Evolutionary conservation across 371 early-diverging fungal species (phyloP), one percentile per base, ranked within the genome.

Genomic region (Mortierella sp.): DNA sequence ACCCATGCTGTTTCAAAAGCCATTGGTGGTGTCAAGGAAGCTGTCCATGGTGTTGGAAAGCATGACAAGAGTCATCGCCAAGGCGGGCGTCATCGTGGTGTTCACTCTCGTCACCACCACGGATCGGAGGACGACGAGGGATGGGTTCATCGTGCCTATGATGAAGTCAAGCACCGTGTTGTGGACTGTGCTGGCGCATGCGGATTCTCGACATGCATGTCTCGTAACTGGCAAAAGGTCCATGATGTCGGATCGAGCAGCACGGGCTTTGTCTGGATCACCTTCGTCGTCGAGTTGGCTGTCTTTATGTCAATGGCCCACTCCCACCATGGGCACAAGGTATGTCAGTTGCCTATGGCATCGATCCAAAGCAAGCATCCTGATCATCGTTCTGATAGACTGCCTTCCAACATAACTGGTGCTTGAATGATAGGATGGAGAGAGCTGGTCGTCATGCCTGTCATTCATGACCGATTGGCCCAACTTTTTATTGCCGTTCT

Each of bases 211-310:
- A 40, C 50, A 0, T 66, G 72, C 49, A 17, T 22, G 37, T 19
- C 60, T 16, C 52, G 57, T 9, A 22, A 25, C n/a, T 60, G 60
- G 66, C 50, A 65, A 27, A 27, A 14, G 37, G 10, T 65, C 1
- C 72, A 71, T 16, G 72, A 71, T 34, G 3, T 57, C 21, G 66
- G 61, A 3, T 71, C 72, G 21, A 55, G 53, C 14, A 71, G 72
- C 62, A 52, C 51, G 29, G 72, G 67, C 7, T 66, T 66, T 44
- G 72, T 72, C 39, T 72, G 66, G 66, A 16, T 66, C 28, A 61
- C 72, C 0, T 57, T 65, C n/a, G 14, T 72, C 12, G 46, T 71
- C 41, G 72, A 71, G 41, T 47, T 71, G n/a, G 22, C 48, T 0
- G 62, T 61, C 3, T 72, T 66, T 37, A 24, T 65, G 31, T 48